phyloP scores from a whole-genome alignment of 306 rosid genomes.

The Purshia tridentata region DNA sequence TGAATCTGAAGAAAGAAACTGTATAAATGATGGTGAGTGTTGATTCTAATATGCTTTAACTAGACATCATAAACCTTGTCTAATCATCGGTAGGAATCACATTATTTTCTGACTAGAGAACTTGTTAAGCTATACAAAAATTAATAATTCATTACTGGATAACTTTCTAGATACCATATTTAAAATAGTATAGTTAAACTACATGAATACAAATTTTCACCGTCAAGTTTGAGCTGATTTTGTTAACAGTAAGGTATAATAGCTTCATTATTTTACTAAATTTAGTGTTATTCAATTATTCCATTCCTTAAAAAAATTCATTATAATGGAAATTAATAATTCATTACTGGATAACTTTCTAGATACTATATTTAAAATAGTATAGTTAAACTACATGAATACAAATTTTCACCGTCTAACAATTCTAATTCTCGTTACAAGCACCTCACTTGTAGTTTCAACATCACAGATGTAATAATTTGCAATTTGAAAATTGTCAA shows the following conservation, averaged over 20 bases:
- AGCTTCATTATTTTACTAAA: neutral
- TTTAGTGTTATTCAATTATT: neutral
- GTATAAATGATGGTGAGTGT: neutral
- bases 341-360: neutral
- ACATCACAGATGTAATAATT: conserved; percentile 8
- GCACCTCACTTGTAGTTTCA: neutral
- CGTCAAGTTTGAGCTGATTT: neutral
- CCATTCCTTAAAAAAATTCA: conserved; percentile 16
- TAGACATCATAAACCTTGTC: neutral
- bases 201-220: neutral
- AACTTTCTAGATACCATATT: neutral
- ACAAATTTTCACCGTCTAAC: neutral
- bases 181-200: neutral
- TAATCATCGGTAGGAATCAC: neutral
- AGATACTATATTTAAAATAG: neutral
- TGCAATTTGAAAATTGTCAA: neutral
- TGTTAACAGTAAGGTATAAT: neutral
- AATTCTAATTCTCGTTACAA: neutral
- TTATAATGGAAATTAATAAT: neutral
- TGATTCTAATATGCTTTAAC: neutral
- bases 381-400: neutral
- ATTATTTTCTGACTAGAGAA: conserved; percentile 3
- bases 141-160: neutral
- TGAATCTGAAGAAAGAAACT: neutral
- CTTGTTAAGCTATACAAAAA: neutral